phyloP scores from a whole-genome alignment of 2,329 filamentous ascomycete genomes.

The Shiraia bambusicola region DNA sequence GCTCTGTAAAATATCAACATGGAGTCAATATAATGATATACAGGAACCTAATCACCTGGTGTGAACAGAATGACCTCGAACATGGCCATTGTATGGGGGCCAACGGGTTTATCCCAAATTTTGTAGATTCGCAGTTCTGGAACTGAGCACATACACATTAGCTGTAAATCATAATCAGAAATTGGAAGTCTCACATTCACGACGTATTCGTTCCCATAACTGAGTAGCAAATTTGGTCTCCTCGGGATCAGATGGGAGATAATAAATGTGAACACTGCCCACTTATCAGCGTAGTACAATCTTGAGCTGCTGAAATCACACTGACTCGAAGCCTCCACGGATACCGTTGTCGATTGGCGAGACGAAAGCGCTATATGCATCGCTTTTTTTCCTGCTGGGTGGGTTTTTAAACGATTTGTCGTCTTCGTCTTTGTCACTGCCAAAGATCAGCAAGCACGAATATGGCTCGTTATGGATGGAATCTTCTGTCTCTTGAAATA shows the following conservation, averaged over 20 bases:
- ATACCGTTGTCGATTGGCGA: conserved; percentile 66
- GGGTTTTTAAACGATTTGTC: conserved; percentile 77
- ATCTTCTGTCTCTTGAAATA: not conserved
- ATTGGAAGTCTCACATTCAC: conserved; percentile 63
- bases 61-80: conserved; percentile 90
- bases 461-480: not conserved
- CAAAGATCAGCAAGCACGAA: conserved; percentile 6
- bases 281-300: not conserved
- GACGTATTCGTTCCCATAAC: conserved; percentile 74
- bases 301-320: not conserved
- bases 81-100: conserved; percentile 82
- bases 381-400: conserved; percentile 60
- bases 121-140: conserved; percentile 81
- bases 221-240: conserved; percentile 69
- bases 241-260: conserved; percentile 61
- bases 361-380: conserved; percentile 69
- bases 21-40: not conserved
- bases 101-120: conserved; percentile 75
- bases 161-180: not conserved
- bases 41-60: conserved; percentile 47
- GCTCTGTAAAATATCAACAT: conserved; percentile 47
- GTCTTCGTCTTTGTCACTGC: conserved; percentile 63
- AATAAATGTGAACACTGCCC: conserved; percentile 72
- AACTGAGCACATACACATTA: conserved; percentile 54
- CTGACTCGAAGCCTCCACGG: conserved; percentile 71